A percentile compares a stretch with the other conserved stretches of the same genome.
Conservation (phyloP, 2,329 filamentous ascomycete genomes). For the Ophiostoma novo-ulmi region DNA sequence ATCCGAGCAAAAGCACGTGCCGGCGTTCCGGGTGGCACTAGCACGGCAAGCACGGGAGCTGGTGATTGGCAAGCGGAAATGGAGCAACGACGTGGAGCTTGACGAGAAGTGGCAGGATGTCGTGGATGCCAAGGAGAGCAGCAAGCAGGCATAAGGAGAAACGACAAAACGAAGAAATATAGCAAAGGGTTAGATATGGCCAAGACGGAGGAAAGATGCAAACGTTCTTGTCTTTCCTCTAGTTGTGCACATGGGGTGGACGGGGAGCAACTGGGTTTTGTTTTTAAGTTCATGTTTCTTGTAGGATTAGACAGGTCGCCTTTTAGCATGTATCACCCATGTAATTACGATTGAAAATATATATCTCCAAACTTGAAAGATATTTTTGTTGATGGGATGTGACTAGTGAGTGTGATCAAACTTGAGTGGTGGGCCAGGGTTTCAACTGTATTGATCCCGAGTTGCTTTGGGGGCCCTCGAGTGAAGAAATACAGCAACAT, state of each 20-base stretch:
- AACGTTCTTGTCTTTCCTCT: constrained; percentile 2
- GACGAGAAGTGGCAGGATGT: constrained; percentile 46
- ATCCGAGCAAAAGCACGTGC: constrained; percentile 35
- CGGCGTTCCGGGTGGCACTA: constrained; percentile 39
- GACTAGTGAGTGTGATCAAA: not conserved
- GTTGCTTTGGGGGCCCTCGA: not conserved
- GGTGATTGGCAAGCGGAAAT: constrained; percentile 55
- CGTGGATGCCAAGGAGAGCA: constrained; percentile 31
- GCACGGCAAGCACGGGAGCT: constrained; percentile 59
- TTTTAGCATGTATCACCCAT: constrained; percentile 17
- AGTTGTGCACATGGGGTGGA: not conserved
- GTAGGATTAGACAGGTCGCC: constrained; percentile 21
- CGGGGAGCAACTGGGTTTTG: not conserved
- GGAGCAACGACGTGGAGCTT: constrained; percentile 48
- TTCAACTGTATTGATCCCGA: not conserved
- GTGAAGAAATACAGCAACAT: not conserved
- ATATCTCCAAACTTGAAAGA: constrained; percentile 14
- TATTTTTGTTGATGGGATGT: not conserved
- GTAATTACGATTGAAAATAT: constrained; percentile 14
- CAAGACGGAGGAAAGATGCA: not conserved
- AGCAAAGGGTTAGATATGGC: not conserved
- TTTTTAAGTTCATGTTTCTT: constrained; percentile 13
- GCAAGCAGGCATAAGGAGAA: constrained; percentile 22
- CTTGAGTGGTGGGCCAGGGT: not conserved
- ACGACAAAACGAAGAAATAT: too few relatives aligned